Evolutionary conservation across 345 rosid genomes (phyloP), one percentile per base, ranked within the genome.

Genomic region (Eucalyptus pauciflora): DNA sequence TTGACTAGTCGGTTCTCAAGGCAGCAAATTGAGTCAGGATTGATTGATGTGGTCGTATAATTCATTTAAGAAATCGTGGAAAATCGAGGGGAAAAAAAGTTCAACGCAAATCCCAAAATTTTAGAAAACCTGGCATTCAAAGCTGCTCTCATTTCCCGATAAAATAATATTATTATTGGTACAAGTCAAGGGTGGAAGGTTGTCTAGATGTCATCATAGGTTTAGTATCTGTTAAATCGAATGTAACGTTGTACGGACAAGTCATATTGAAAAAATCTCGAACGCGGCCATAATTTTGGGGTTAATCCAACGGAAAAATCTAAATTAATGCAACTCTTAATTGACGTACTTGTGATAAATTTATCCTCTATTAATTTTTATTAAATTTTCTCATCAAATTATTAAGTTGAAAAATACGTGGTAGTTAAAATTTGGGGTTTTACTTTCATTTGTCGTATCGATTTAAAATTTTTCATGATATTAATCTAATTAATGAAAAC

Each of bases 391-490:
- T 1, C 7, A 52, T 52, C 1, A 52, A 52, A 52, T 52, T 52
- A 20, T 52, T 52, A 18, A 52, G 10, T 18, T 52, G 2, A 0
- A 52, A 52, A 2, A 52, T 5, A 20, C 0, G 0, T 52, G 2
- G 1, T 3, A 18, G 2, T 52, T 52, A 20, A 52, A 52, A 52
- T 20, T 52, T 52, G 25, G 10, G 2, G 4, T 52, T 18, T 52
- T 52, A 0, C 10, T 2, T 52, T 0, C 0, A 52, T 52, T 52
- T 52, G 1, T 52, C 10, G 0, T 18, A 7, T 0, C 3, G 0
- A 52, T 52, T 52, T 52, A 52, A 0, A 2, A 18, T 20, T 52
- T 52, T 52, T 20, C 1, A 8, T 20, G 1, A 3, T 52, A 52
- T 52, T 52, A 52, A 52, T 3, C 1, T 7, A 52, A 52, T 52